Evolutionary conservation across 225 moss, liverwort and hornwort species (phyloP), one percentile per base, ranked within the genome.

Genomic region (Bryum argenteum): DNA sequence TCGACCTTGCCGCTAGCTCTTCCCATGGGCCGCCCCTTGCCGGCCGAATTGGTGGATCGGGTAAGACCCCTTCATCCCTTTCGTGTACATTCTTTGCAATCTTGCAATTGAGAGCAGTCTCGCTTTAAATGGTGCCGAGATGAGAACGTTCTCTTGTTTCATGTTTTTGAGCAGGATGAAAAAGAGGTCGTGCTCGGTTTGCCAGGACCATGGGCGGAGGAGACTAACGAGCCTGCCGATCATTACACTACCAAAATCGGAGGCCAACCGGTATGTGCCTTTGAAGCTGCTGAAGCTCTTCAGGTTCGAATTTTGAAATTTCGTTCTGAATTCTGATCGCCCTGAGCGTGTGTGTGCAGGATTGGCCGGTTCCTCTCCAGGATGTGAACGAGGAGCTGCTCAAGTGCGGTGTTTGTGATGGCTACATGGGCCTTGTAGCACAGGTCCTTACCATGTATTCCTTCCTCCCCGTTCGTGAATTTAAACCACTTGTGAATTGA

Each of bases 231-330:
- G 78, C 61, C 80, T 68, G 90, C 88, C 2, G 95, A 95, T 61
- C 91, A 91, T 68, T 91, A 82, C 73, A 93, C 93, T 16, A 95
- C 88, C 69, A 95, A 95, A 85, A 87, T 95, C 20, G 95, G 95
- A 52, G 95, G 95, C 54, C 81, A 83, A 69, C 95, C 95, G 77
- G 91, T 89, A 19, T 17, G n/a, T 71, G 58, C 64, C 42, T 44
- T 53, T 22, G 17, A 62, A 67, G 56, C 54, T 33, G 15, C 16
- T 24, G 7, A 9, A 39, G 23, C 28, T 69, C 40, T 64, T 48
- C 47, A 56, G 51, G 18, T 33, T 71, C 11, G 20, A 17, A 26
- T 71, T 5, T 18, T n/a, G 44, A 13, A 41, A 45, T 53, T 11
- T 48, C 11, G 54, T 2, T 45, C 50, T 72, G 18, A 24, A 51